These are phyloP conservation scores for Nicotiana sylvestris DNA, from an alignment of 257 asterid genomes.

Conservation along the genomic window DNA sequence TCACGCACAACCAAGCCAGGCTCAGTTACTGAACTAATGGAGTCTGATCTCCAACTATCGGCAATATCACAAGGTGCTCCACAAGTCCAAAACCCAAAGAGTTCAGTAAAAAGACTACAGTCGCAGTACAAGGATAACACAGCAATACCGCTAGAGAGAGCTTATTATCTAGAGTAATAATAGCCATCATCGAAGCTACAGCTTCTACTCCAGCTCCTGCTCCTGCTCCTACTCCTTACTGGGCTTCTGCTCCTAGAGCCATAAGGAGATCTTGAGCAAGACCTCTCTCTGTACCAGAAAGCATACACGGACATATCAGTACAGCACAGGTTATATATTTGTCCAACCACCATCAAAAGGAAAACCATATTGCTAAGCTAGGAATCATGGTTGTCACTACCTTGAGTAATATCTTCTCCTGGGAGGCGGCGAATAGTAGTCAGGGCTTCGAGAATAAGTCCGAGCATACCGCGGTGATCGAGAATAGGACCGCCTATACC, in stretches of 20 bases:
- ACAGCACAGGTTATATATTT: too few relatives aligned
- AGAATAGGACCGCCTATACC: too few relatives aligned
- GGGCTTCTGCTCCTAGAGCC: constrained; percentile 34
- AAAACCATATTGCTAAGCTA: not conserved
- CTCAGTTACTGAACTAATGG: too few relatives aligned
- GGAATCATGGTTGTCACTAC: constrained; percentile 22
- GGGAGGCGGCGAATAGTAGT: constrained; percentile 45
- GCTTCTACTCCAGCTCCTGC: not conserved
- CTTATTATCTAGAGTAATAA: not conserved
- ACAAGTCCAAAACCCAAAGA: too few relatives aligned
- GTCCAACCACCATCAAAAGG: too few relatives aligned
- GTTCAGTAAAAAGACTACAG: too few relatives aligned
- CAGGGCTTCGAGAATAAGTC: constrained; percentile 56
- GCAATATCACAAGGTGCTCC: too few relatives aligned
- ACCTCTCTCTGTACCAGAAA: constrained; percentile 9
- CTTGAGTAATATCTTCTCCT: constrained; percentile 71
- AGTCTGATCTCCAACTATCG: too few relatives aligned
- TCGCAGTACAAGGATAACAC: too few relatives aligned
- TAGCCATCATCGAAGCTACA: not conserved
- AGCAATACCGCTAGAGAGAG: too few relatives aligned
- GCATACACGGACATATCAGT: too few relatives aligned
- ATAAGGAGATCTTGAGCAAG: constrained; percentile 44
- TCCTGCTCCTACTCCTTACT: constrained; percentile 22
- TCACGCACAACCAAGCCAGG: too few relatives aligned
- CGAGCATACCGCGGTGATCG: constrained; percentile 46